phyloP scores from a whole-genome alignment of 768 basidiomycete species.

The Lyophyllum atratum region DNA sequence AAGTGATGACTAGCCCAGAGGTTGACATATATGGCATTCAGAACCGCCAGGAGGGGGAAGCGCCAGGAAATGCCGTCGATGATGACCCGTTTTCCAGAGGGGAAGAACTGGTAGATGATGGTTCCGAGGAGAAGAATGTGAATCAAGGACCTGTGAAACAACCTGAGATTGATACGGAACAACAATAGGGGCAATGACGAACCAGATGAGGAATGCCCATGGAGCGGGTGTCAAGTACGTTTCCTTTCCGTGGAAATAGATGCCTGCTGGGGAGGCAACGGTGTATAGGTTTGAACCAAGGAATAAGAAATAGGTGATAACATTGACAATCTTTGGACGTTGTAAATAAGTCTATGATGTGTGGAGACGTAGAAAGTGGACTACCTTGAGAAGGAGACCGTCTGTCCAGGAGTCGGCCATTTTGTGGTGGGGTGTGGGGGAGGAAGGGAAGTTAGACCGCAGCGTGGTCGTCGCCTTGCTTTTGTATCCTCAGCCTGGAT shows the following conservation, averaged over 20 bases:
- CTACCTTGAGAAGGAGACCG: constrained; percentile 78
- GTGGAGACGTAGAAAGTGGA: constrained; percentile 4
- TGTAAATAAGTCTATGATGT: not conserved
- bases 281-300: constrained; percentile 92
- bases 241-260: constrained; percentile 75
- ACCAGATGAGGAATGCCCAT: constrained; percentile 94
- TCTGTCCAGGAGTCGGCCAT: constrained; percentile 78
- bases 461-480: not conserved
- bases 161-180: constrained; percentile 11
- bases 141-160: constrained; percentile 68
- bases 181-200: constrained; percentile 14
- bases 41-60: constrained; percentile 82
- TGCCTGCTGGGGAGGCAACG: constrained; percentile 70
- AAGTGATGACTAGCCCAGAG: constrained; percentile 82
- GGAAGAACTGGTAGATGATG: constrained; percentile 88
- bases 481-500: constrained; percentile 1
- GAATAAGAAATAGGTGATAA: constrained; percentile 82
- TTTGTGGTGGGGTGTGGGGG: constrained; percentile 24
- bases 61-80: constrained; percentile 91
- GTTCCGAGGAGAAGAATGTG: constrained; percentile 91
- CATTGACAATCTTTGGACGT: constrained; percentile 64
- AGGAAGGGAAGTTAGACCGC: not conserved
- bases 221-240: constrained; percentile 95
- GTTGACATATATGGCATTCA: constrained; percentile 90
- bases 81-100: constrained; percentile 71